These are phyloP conservation scores for Dioszegia hungarica DNA, from an alignment of 768 basidiomycete species.

Conservation along the genomic window DNA sequence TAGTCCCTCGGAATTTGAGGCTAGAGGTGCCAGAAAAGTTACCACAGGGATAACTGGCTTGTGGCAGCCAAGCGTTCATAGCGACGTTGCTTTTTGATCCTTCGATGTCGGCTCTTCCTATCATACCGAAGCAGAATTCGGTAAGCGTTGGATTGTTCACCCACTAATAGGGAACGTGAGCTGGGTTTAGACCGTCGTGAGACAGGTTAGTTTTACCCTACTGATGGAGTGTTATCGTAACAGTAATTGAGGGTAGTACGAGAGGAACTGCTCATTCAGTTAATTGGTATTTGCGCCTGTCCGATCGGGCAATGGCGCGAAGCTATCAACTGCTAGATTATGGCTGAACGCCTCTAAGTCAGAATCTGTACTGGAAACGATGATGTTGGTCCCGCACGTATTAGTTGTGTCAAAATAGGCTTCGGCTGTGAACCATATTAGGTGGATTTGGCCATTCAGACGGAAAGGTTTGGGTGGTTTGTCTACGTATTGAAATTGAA, in stretches of 20 bases:
- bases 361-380: constrained; percentile 74
- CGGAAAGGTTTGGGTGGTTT: constrained; percentile 59
- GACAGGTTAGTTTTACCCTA: constrained; percentile 83
- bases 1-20: constrained; percentile 72
- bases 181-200: constrained; percentile 78
- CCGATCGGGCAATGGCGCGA: constrained; percentile 72
- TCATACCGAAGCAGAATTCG: constrained; percentile 75
- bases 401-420: constrained; percentile 64
- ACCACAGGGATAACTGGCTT: constrained; percentile 76
- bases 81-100: constrained; percentile 78
- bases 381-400: constrained; percentile 65
- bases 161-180: constrained; percentile 63
- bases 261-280: constrained; percentile 67
- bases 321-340: constrained; percentile 79
- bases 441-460: constrained; percentile 51
- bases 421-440: constrained; percentile 65
- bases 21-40: constrained; percentile 76
- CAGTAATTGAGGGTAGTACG: constrained; percentile 51
- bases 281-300: constrained; percentile 76
- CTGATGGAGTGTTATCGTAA: constrained; percentile 69
- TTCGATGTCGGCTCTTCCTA: constrained; percentile 77
- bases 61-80: constrained; percentile 79
- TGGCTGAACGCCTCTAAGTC: constrained; percentile 79
- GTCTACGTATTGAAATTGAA: constrained; percentile 59
- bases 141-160: constrained; percentile 77